These are phyloP conservation scores for Lachnellula arida DNA, from an alignment of 2,329 filamentous ascomycete species.

Conservation along the genomic window DNA sequence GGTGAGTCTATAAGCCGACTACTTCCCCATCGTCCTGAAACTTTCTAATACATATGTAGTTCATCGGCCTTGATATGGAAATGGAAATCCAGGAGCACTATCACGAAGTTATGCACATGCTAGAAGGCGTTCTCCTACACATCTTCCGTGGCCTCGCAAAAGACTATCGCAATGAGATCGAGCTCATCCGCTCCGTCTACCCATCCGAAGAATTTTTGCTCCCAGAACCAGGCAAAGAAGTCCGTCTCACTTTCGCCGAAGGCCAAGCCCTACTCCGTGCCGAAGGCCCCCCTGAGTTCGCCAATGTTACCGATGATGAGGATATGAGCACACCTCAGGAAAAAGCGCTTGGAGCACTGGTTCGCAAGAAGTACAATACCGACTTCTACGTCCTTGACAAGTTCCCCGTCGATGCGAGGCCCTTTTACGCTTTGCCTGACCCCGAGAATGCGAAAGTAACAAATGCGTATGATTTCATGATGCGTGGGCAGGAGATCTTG, in stretches of 20 bases:
- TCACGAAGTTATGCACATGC: slow-evolving; percentile 65
- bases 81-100: slow-evolving; percentile 83
- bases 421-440: slow-evolving; percentile 88
- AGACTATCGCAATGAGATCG: slow-evolving; percentile 64
- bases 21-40: neutral
- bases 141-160: slow-evolving; percentile 71
- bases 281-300: slow-evolving; percentile 63
- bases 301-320: slow-evolving; percentile 68
- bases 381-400: slow-evolving; percentile 98
- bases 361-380: slow-evolving; percentile 83
- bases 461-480: slow-evolving; percentile 76
- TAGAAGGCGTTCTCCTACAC: slow-evolving; percentile 70
- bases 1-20: slow-evolving; percentile 32
- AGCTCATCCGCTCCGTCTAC: slow-evolving; percentile 67
- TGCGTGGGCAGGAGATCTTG: slow-evolving; percentile 88
- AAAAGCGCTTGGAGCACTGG: slow-evolving; percentile 80
- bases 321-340: slow-evolving; percentile 79
- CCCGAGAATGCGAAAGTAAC: slow-evolving; percentile 61
- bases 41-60: slow-evolving; percentile 39
- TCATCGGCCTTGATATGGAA: slow-evolving; percentile 83
- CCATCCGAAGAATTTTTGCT: slow-evolving; percentile 74
- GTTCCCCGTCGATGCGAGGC: slow-evolving; percentile 82
- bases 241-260: slow-evolving; percentile 73
- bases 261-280: slow-evolving; percentile 72
- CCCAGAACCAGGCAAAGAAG: slow-evolving; percentile 67